Base-by-base conservation (phyloP, 208 protist genomes). In the Leishmania gerbilli region DNA sequence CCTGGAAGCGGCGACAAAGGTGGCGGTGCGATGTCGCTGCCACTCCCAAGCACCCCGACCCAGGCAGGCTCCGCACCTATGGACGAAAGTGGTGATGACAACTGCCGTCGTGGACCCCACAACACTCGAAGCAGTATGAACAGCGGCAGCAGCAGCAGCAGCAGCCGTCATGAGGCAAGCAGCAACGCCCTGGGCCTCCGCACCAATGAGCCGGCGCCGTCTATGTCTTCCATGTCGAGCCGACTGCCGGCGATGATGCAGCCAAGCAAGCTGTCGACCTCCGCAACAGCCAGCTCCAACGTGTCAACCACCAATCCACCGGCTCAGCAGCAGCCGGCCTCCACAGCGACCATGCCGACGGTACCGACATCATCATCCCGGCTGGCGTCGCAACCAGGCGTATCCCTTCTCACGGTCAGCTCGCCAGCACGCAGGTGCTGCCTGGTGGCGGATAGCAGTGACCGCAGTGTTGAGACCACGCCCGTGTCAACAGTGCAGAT, bases 341-440 rank as follows among this genome's bases (percentile, higher is more conserved):
- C 79, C 37, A 37, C 71, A 27, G 71, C 81, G 8, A 67, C 47
- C 47, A 45, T 74, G 81, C 68, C 75, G 19, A 64, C 76, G 42
- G 76, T 74, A 55, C 69, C 78, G 13, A 80, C 76, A 34, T 84
- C 81, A 51, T 76, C 81, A 51, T 69, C 81, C 34, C 81, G 81
- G 1, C 49, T 71, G 67, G 77, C 55, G 42, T 81, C 71, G 27
- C 82, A 85, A 56, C 77, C 77, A 58, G 82, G 81, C 45, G 62
- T 79, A 6, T 71, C 62, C 51, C 55, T 60, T 34, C 71, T 79
- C 27, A 21, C 71, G 8, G 64, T 81, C 60, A 81, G 58, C 51
- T 85, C 82, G 1, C 82, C 82, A 15, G 82, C 82, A 19, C 82
- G 82, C 40, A 77, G 82, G 49, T 19, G 64, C 58, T 77, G 47